Evolutionary conservation across 306 rosid species (phyloP).

Genomic region (Gleditsia sinensis): DNA sequence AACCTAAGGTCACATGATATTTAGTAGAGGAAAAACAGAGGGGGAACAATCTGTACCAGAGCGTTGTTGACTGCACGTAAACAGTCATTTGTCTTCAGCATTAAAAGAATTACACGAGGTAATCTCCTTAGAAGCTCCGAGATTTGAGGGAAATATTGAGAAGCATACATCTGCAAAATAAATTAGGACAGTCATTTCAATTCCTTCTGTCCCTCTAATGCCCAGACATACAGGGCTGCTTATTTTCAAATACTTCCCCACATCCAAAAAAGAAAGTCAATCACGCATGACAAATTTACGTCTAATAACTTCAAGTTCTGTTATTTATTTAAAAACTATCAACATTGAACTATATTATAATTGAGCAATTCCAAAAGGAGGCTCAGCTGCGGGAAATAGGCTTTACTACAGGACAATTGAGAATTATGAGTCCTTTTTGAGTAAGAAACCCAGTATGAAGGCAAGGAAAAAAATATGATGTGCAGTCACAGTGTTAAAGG

Average conservation of each 20-base stretch:
- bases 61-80: slow-evolving; percentile 82
- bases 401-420: slow-evolving; percentile 18
- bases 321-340: not conserved
- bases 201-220: slow-evolving; percentile 21
- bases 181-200: slow-evolving; percentile 30
- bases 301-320: slow-evolving; percentile 11
- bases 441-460: slow-evolving; percentile 31
- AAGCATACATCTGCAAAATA: slow-evolving; percentile 86
- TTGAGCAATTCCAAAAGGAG: slow-evolving; percentile 16
- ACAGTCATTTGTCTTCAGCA: slow-evolving; percentile 99
- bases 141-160: slow-evolving; percentile 85
- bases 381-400: slow-evolving; percentile 22
- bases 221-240: slow-evolving; percentile 9
- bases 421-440: slow-evolving; percentile 1
- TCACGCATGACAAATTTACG: not conserved
- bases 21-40: slow-evolving; percentile 25
- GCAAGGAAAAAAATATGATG: no score
- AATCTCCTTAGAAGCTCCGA: slow-evolving; percentile 91
- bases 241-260: slow-evolving; percentile 9
- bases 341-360: slow-evolving; percentile 1
- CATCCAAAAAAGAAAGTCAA: slow-evolving; percentile 19
- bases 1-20: not conserved
- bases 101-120: slow-evolving; percentile 88
- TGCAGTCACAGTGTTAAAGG: slow-evolving; percentile 14
- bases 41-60: slow-evolving; percentile 61